These are phyloP conservation scores for Ajuga reptans DNA, from an alignment of 305 asterid genomes.

Conservation along the genomic window DNA sequence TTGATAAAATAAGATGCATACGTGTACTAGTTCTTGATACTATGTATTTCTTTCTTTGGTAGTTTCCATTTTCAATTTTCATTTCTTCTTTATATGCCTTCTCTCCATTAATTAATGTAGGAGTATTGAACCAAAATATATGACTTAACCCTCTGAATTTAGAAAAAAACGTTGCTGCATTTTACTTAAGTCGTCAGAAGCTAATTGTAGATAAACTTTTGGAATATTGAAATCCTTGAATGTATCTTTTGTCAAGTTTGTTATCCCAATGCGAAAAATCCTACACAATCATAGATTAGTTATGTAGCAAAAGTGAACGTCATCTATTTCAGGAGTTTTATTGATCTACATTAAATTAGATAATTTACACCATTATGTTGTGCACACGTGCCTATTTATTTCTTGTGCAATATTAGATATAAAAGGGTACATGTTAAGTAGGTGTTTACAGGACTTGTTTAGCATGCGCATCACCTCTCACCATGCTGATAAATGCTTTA, in stretches of 20 bases:
- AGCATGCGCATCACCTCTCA: not conserved
- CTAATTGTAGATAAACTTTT: no score
- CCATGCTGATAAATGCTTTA: not conserved
- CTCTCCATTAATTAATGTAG: no score
- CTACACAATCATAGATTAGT: not conserved
- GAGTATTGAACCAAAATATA: no score
- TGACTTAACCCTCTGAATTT: no score
- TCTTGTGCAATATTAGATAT: not conserved
- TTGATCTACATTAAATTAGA: not conserved
- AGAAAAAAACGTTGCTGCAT: no score
- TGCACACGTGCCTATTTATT: not conserved
- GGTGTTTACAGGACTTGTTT: not conserved
- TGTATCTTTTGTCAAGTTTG: not conserved
- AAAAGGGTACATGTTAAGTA: not conserved
- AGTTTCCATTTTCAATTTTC: no score
- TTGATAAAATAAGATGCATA: no score
- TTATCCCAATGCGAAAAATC: not conserved
- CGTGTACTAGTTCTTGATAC: no score
- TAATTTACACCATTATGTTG: not conserved
- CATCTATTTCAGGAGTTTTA: not conserved
- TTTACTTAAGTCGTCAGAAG: no score
- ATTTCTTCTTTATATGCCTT: no score
- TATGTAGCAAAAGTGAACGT: no score
- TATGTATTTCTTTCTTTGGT: no score
- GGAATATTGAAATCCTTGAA: not conserved